These are phyloP conservation scores for Paecilomyces variotii DNA, from an alignment of 2,329 filamentous ascomycete genomes.

Conservation along the genomic window DNA sequence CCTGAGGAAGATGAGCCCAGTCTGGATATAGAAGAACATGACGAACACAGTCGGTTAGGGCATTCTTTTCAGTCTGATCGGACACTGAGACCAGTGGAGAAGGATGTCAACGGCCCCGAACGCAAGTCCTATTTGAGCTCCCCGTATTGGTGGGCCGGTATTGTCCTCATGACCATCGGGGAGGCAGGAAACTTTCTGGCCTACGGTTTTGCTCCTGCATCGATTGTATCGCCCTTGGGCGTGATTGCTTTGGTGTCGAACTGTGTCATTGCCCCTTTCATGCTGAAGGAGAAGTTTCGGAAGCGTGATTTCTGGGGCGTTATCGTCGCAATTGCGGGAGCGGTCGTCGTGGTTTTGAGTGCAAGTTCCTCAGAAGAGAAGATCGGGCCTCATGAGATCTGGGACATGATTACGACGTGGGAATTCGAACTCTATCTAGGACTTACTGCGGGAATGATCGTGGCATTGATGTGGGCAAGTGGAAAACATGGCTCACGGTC, in stretches of 20 bases:
- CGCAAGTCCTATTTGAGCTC: conserved; percentile 75
- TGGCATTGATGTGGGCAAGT: conserved; percentile 72
- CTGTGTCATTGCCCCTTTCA: conserved; percentile 88
- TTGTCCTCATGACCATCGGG: conserved; percentile 83
- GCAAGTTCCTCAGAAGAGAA: conserved; percentile 85
- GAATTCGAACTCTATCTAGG: conserved; percentile 88
- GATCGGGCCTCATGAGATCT: conserved; percentile 82
- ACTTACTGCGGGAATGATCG: conserved; percentile 66
- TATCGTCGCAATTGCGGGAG: conserved; percentile 74
- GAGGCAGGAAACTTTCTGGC: conserved; percentile 95
- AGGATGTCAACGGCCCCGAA: conserved; percentile 31
- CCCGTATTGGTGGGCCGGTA: conserved; percentile 93
- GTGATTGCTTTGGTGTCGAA: conserved; percentile 97
- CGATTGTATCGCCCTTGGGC: conserved; percentile 90
- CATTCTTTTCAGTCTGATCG: conserved; percentile 33
- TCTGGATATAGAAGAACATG: conserved; percentile 14
- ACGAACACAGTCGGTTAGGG: conserved; percentile 14
- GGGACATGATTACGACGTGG: conserved; percentile 75
- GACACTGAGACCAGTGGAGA: conserved; percentile 30
- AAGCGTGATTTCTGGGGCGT: conserved; percentile 81
- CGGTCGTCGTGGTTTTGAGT: conserved; percentile 86
- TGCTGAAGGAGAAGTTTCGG: conserved; percentile 87
- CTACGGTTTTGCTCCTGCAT: conserved; percentile 94
- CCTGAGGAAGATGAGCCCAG: conserved; percentile 16
- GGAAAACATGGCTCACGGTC: conserved; percentile 74